Evolutionary conservation across 768 basidiomycete genomes (phyloP).

Genomic region (Gelatoporia subvermispora): DNA sequence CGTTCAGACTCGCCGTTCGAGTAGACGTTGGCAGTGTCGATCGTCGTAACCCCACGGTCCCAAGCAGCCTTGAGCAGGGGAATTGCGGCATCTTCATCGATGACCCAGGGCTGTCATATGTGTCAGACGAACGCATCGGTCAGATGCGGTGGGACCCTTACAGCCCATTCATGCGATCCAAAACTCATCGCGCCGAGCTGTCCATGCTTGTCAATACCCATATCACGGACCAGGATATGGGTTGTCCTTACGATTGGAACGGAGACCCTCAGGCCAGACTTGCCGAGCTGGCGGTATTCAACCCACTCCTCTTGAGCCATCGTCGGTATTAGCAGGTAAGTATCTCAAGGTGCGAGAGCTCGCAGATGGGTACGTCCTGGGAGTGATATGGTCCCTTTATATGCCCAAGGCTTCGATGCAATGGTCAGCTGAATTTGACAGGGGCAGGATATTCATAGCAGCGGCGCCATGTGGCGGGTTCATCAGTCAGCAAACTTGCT

Average conservation of each 20-base stretch:
- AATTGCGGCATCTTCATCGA: constrained; percentile 1
- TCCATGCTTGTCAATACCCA: not conserved
- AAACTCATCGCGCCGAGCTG: constrained; percentile 18
- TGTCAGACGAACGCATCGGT: not conserved
- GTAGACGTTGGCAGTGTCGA: constrained; percentile 32
- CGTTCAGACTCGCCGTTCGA: constrained; percentile 33
- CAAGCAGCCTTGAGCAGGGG: constrained; percentile 24
- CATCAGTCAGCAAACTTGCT: no score
- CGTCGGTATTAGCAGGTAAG: not conserved
- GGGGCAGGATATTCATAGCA: no score
- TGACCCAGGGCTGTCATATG: no score
- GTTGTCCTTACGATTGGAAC: constrained; percentile 19
- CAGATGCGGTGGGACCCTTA: not conserved
- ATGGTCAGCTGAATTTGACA: no score
- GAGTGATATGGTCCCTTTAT: no score
- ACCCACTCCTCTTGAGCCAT: constrained; percentile 2
- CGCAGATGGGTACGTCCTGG: no score
- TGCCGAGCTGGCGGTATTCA: constrained; percentile 22
- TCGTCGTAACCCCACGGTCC: constrained; percentile 24
- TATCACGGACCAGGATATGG: no score
- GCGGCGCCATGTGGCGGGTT: no score
- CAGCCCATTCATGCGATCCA: constrained; percentile 13
- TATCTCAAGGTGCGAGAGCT: no score
- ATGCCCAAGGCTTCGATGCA: no score
- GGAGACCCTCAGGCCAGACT: constrained; percentile 19